Percentiles rank a stretch among this genome's conserved stretches.
These are phyloP conservation scores for Paraphoma sp. DNA, from an alignment of 2,329 filamentous ascomycete species.

Conservation along the genomic window DNA sequence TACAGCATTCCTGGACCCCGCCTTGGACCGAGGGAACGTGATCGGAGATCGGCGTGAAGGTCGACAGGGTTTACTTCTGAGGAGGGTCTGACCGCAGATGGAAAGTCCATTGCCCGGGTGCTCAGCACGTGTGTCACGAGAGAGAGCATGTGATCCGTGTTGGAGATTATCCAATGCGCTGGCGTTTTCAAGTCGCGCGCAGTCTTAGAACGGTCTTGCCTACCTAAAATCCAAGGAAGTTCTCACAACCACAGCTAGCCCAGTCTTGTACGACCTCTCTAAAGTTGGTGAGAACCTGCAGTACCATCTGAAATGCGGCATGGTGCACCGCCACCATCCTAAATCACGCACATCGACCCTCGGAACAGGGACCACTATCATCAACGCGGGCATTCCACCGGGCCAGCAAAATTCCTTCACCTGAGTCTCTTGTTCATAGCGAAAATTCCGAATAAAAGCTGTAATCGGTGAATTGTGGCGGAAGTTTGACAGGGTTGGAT, in stretches of 20 bases:
- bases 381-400: too few relatives aligned
- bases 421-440: too few relatives aligned
- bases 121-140: conserved; percentile 15
- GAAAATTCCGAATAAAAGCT: too few relatives aligned
- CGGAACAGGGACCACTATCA: too few relatives aligned
- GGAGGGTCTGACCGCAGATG: conserved; percentile 6
- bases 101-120: conserved; percentile 18
- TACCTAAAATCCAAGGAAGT: conserved; percentile 60
- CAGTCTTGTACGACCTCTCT: conserved; percentile 60
- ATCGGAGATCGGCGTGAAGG: conserved; percentile 19
- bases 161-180: conserved; percentile 39
- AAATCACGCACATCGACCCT: too few relatives aligned
- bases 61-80: conserved; percentile 21
- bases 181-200: conserved; percentile 60
- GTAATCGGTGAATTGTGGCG: too few relatives aligned
- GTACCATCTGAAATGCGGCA: conserved; percentile 55
- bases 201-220: conserved; percentile 65
- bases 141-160: conserved; percentile 9
- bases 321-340: background rate
- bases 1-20: conserved; percentile 22
- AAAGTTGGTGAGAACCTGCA: conserved; percentile 69
- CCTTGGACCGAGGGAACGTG: conserved; percentile 22
- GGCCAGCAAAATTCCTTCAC: too few relatives aligned
- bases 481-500: background rate
- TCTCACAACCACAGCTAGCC: conserved; percentile 58